These are phyloP conservation scores for Claviceps capensis DNA, from an alignment of 2,329 filamentous ascomycete genomes.

Conservation along the genomic window DNA sequence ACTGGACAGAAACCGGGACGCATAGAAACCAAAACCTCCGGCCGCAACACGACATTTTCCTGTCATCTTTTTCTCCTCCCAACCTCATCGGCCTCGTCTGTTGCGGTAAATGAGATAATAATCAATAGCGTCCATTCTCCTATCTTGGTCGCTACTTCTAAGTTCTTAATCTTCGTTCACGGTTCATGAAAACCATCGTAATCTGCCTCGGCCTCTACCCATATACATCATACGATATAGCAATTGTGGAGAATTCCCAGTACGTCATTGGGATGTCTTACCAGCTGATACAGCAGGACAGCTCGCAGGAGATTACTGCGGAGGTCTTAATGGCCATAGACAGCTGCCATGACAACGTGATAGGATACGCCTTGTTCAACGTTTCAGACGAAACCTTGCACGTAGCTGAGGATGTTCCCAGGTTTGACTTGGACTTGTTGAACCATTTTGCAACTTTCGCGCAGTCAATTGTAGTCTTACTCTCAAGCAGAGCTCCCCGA, in stretches of 20 bases:
- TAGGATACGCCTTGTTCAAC: slow-evolving; percentile 78
- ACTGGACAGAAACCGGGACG: no score
- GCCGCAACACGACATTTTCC: no score
- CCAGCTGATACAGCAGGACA: not conserved
- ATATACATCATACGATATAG: not conserved
- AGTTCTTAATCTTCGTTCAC: no score
- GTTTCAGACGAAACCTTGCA: slow-evolving; percentile 55
- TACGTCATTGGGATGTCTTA: not conserved
- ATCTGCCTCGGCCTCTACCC: not conserved
- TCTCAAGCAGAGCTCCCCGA: slow-evolving; percentile 33
- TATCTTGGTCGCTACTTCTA: no score
- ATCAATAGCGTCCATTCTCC: no score
- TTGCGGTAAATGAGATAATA: no score
- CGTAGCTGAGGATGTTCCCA: slow-evolving; percentile 62
- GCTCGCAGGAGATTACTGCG: not conserved
- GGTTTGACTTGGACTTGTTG: slow-evolving; percentile 55
- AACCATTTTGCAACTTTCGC: slow-evolving; percentile 43
- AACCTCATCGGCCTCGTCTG: no score
- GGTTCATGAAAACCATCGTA: no score
- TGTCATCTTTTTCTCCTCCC: no score
- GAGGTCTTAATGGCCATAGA: slow-evolving; percentile 75
- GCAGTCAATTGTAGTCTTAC: slow-evolving; percentile 41
- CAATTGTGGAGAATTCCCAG: not conserved
- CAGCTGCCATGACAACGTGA: slow-evolving; percentile 50
- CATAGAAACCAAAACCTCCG: no score